Base-by-base conservation (phyloP, 352 stramenopile species). In the Globisporangium paroecandrum region DNA sequence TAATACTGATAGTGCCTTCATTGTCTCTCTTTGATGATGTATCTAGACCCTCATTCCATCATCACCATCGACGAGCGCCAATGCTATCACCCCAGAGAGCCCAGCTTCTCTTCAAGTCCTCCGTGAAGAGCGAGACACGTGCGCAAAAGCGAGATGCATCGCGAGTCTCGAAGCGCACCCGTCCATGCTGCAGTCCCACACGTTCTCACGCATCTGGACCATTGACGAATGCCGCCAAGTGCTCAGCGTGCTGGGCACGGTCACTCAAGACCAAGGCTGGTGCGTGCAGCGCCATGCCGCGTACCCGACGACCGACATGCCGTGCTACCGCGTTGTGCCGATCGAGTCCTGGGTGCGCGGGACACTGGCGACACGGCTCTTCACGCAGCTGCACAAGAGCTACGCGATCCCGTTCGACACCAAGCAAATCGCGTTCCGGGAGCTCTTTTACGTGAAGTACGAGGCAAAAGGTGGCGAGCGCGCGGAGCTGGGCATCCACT, bases 361-460 rank as follows among this genome's bases (percentile, higher is more conserved):
- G 2, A 77, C 75, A 0, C 68, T 95, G 25, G 51, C 62, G 12
- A 24, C 64, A 1, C 74, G 84, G 8, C 73, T 94, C 13, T 91
- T 97, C 69, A 75, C 87, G 20, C 72, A 78, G 62, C 77, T 94
- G 4, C 69, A 76, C 5, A 71, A 68, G 24, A 70, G 68, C 15
- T 92, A 87, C 64, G 66, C 72, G 27, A 74, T 92, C 25, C 65
- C 72, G 3, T 38, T n/a, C 15, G 25, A 69, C 34, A 77, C 65
- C 0, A 72, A 91, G 47, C 61, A 68, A 60, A 74, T 97, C 27
- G 78, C 78, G 27, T 96, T 97, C 58, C 87, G 87, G 29, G 89
- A 97, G 58, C 75, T 97, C 24, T 97, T 97, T 64, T 95, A 85
- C 64, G 89, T 97, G 65, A 93, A 93, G 58, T 97, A 97, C 66